A percentile compares a stretch with the other conserved stretches of the same genome.
Evolutionary conservation across 805 yeast species (phyloP).

Genomic region (Wickerhamomyces chambardii): DNA sequence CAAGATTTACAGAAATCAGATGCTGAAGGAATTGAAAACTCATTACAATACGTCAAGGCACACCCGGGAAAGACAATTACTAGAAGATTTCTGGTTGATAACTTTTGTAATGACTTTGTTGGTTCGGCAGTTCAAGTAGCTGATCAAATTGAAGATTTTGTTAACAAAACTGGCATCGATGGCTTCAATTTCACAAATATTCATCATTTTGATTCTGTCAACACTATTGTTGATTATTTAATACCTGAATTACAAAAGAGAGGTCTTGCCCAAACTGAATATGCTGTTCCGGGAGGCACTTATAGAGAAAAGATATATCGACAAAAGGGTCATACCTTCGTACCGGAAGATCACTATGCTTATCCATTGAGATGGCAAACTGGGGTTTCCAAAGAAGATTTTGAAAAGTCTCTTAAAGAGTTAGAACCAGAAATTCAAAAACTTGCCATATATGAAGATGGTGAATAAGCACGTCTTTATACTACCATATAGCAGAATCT

Average conservation of each 20-base stretch:
- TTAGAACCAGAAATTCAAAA: slow-evolving; percentile 83
- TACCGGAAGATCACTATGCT: slow-evolving; percentile 10
- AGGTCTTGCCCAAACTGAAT: slow-evolving; percentile 26
- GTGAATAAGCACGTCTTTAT: too few relatives aligned
- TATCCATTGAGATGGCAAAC: slow-evolving; percentile 13
- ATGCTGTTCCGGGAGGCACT: slow-evolving; percentile 22
- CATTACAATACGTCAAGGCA: slow-evolving; percentile 18
- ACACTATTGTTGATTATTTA: slow-evolving; percentile 27
- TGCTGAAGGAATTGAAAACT: slow-evolving; percentile 15
- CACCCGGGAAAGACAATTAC: slow-evolving; percentile 4
- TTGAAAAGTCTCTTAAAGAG: slow-evolving; percentile 62
- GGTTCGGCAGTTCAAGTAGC: slow-evolving; percentile 31
- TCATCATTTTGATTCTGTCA: slow-evolving; percentile 25
- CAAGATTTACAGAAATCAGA: slow-evolving; percentile 23
- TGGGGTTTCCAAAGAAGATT: slow-evolving; percentile 42
- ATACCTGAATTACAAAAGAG: slow-evolving; percentile 27
- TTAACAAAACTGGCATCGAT: slow-evolving; percentile 28
- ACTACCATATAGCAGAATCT: too few relatives aligned
- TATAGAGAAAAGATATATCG: slow-evolving; percentile 26
- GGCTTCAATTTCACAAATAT: slow-evolving; percentile 34
- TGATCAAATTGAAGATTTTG: slow-evolving; percentile 30
- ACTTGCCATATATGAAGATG: slow-evolving; percentile 52
- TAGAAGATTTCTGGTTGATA: slow-evolving; percentile 12
- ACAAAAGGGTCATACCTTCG: slow-evolving; percentile 9
- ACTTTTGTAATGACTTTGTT: slow-evolving; percentile 16